These are phyloP conservation scores for Naganishia onofrii DNA, from an alignment of 768 basidiomycete genomes.

Conservation along the genomic window DNA sequence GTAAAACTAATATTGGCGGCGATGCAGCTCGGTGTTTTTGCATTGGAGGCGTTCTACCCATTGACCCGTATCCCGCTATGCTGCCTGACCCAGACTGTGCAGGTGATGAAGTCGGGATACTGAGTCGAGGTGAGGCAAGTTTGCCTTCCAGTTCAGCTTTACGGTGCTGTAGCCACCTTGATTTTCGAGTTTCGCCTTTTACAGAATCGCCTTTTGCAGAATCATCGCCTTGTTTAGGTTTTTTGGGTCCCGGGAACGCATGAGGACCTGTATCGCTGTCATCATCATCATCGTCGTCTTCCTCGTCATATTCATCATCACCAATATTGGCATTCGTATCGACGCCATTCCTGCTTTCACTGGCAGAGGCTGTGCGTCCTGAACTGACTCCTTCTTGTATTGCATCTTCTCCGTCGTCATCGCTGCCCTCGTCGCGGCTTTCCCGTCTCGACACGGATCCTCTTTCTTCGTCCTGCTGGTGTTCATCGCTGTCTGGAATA, in stretches of 20 bases:
- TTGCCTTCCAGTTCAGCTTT: not conserved
- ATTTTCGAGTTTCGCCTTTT: not conserved
- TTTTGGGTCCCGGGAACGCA: not conserved
- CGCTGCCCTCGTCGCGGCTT: not conserved
- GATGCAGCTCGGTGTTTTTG: not conserved
- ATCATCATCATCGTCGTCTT: constrained; percentile 4
- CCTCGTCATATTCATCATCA: too few species aligned
- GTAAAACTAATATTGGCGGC: constrained; percentile 17
- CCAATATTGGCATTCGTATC: not conserved
- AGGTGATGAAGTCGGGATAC: not conserved
- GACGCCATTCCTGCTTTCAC: not conserved
- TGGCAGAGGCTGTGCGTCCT: not conserved
- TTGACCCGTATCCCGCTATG: constrained; percentile 10
- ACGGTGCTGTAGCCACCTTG: not conserved
- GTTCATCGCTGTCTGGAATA: constrained; percentile 65
- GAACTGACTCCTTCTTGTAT: not conserved
- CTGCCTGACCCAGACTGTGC: not conserved
- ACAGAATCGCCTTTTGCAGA: not conserved
- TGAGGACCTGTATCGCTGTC: constrained; percentile 5
- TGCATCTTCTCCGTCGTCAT: not conserved
- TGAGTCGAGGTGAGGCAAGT: constrained; percentile 1
- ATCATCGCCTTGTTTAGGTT: not conserved
- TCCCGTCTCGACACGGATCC: not conserved
- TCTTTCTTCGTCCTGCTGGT: constrained; percentile 62
- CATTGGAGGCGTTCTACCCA: constrained; percentile 24